These are phyloP conservation scores for Persicaria maculosa DNA, from an alignment of 148 eudicot species.

Conservation along the genomic window DNA sequence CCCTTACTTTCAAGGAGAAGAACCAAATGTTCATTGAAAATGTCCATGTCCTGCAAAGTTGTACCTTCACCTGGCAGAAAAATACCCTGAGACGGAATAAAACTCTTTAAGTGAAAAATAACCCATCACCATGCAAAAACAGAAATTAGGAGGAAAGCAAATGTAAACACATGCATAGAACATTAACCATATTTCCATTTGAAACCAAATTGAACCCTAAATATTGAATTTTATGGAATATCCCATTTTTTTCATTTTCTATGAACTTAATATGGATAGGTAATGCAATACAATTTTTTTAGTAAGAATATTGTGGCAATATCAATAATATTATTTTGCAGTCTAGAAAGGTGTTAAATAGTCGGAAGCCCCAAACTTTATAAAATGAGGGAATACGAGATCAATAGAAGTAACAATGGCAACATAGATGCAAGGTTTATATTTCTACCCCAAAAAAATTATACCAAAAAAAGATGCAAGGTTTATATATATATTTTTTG, in stretches of 20 bases:
- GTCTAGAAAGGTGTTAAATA: neutral
- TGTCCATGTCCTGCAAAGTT: conserved; percentile 75
- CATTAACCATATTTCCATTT: neutral
- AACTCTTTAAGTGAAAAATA: neutral
- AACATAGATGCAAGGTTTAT: neutral
- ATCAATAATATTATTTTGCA: no score
- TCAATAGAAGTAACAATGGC: neutral
- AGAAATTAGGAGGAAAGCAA: neutral
- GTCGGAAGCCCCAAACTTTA: neutral
- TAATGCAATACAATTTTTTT: neutral
- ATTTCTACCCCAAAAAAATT: no score
- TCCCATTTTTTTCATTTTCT: no score
- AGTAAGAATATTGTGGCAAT: neutral
- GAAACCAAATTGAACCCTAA: neutral
- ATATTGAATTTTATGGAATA: neutral
- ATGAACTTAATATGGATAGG: neutral
- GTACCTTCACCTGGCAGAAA: conserved; percentile 62
- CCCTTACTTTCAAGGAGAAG: conserved; percentile 53
- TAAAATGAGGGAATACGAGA: neutral
- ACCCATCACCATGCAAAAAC: neutral
- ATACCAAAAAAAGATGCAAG: no score
- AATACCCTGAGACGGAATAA: conserved; percentile 37
- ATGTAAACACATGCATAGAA: neutral
- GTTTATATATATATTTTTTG: no score
- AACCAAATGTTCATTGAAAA: conserved; percentile 67